Evolutionary conservation across 805 yeast species (phyloP).

Genomic region (Danielia oregonensis): DNA sequence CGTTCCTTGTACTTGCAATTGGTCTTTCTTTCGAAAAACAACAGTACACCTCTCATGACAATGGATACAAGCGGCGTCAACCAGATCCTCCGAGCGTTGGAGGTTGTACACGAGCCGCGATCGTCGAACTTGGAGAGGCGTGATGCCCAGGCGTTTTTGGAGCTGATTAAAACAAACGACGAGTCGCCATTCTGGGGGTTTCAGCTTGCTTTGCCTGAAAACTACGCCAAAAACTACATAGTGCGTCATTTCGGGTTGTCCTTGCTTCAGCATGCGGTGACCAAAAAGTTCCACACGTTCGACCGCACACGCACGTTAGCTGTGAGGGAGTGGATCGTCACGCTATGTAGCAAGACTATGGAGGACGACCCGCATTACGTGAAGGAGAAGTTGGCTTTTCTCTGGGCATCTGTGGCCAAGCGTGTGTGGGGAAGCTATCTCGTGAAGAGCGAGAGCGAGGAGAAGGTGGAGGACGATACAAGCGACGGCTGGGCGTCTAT

Average conservation of each 20-base stretch:
- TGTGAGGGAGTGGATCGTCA: constrained; percentile 80
- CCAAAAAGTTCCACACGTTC: constrained; percentile 51
- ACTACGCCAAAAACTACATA: constrained; percentile 55
- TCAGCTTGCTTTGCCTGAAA: constrained; percentile 66
- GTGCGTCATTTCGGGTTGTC: constrained; percentile 91
- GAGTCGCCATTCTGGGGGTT: constrained; percentile 94
- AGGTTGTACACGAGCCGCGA: constrained; percentile 63
- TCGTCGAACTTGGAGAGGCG: constrained; percentile 55
- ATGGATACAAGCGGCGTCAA: constrained; percentile 68
- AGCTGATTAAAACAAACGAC: constrained; percentile 66
- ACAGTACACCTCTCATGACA: too few relatives aligned
- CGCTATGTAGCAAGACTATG: constrained; percentile 58
- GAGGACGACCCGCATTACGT: constrained; percentile 82
- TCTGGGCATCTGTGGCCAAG: constrained; percentile 92
- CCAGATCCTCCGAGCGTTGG: constrained; percentile 77
- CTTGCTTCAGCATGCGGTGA: constrained; percentile 69
- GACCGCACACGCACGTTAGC: constrained; percentile 57
- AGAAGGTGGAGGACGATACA: constrained; percentile 40
- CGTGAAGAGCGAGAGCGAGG: constrained; percentile 27
- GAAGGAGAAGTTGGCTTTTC: constrained; percentile 81
- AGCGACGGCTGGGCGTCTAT: constrained; percentile 78
- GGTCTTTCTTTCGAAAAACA: too few relatives aligned
- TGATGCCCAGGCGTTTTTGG: constrained; percentile 62
- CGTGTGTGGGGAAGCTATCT: constrained; percentile 82
- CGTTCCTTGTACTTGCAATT: too few relatives aligned